Evolutionary conservation across 805 yeast genomes (phyloP), one percentile per base, ranked within the genome.

Genomic region (Spathaspora passalidarum): DNA sequence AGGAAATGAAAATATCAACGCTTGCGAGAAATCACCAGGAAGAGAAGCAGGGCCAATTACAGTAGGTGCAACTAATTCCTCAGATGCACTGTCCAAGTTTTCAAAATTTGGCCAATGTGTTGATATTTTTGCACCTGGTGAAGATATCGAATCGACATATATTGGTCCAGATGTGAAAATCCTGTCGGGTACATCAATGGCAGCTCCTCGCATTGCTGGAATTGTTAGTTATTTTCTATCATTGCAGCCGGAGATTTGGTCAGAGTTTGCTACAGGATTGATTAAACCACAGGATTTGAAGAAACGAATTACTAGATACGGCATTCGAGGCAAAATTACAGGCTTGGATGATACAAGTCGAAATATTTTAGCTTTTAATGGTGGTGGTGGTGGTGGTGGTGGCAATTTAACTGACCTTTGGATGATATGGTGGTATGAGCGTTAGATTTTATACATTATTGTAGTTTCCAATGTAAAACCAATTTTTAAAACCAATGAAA

Each of bases 161-260:
- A 79, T 73, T 52, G 81, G 82, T 42, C 73, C 80, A 32, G 80
- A 80, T 51, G 72, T 80, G 26, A 75, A 78, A 50, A 66, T 76
- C 19, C 67, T 79, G 68, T 76, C 82, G 25, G 84, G 84, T 53
- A 79, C 84, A 17, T 80, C 84, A 34, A 80, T 80, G 84, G 84
- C 84, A 19, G 72, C 84, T 13, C 84, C 84, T 34, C 83, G 79
- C 56, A 65, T 79, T 51, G 73, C 78, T 32, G 84, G 84, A 18
- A 68, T 79, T 56, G 65, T 79, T 61, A 62, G 82, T 5, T 79
- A 79, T 69, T 80, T 68, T 63, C 65, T 79, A 50, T 78, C 82
- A 16, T 73, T 79, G 59, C 76, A 75, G 57, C 84, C 84, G 19
- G 75, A 72, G 40, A 55, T 71, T 49, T 68, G 62, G 47, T 78